phyloP scores from a whole-genome alignment of 2,329 filamentous ascomycete genomes.

The Domatiomyces catenatus region DNA sequence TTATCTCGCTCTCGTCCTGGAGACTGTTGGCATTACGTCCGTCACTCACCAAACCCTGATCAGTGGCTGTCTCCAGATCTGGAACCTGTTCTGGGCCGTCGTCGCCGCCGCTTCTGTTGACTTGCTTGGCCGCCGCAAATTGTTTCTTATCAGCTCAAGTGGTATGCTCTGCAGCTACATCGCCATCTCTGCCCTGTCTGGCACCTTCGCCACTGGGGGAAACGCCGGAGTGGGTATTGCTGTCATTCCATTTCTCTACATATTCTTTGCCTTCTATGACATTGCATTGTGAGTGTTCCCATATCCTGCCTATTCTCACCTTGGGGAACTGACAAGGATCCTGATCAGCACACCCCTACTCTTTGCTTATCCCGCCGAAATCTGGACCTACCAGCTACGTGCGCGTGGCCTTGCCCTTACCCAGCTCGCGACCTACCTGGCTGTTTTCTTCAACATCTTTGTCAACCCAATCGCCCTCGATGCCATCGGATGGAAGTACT shows the following conservation, averaged over 20 bases:
- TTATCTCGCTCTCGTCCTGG: conserved; percentile 25
- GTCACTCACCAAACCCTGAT: conserved; percentile 26
- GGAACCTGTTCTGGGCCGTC: conserved; percentile 24
- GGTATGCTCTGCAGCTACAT: conserved; percentile 31
- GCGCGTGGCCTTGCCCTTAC: conserved; percentile 24
- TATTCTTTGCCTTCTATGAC: conserved; percentile 26
- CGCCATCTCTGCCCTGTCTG: conserved; percentile 27
- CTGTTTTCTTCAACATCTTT: conserved; percentile 33
- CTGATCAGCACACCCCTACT: conserved; percentile 20
- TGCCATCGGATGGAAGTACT: conserved; percentile 38
- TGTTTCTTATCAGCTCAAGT: conserved; percentile 27
- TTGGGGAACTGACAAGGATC: no score
- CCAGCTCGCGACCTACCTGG: conserved; percentile 28
- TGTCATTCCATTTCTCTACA: conserved; percentile 30
- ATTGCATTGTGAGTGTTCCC: conserved; percentile 23
- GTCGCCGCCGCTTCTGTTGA: conserved; percentile 26
- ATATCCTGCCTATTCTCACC: conserved; percentile 14
- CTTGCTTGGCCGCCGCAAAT: conserved; percentile 26
- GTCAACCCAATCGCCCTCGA: conserved; percentile 34
- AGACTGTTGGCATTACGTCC: conserved; percentile 24
- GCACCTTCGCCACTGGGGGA: conserved; percentile 19
- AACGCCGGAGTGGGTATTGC: conserved; percentile 25
- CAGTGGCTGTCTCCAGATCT: conserved; percentile 27
- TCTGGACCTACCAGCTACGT: conserved; percentile 33
- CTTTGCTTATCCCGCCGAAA: conserved; percentile 30